Conservation (phyloP, 2,329 filamentous ascomycete species). For the Xylaria sp. region DNA sequence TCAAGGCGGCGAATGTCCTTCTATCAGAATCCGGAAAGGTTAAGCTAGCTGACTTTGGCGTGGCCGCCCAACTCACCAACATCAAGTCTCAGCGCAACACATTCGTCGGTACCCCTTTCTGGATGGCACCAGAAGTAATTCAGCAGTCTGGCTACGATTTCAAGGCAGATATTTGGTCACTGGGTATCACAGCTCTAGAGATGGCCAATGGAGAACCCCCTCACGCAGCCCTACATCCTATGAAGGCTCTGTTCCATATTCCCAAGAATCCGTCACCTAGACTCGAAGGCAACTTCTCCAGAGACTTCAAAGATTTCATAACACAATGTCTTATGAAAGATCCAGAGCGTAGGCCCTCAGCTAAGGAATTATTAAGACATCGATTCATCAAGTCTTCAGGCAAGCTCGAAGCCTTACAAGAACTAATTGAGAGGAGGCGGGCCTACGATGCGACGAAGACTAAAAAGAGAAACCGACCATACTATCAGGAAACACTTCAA, state of each 20-base stretch:
- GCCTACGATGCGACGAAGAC: slow-evolving; percentile 81
- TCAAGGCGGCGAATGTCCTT: slow-evolving; percentile 96
- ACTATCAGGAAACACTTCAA: slow-evolving; percentile 92
- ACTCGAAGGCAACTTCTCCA: slow-evolving; percentile 86
- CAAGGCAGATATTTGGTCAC: slow-evolving; percentile 93
- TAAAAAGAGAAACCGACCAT: slow-evolving; percentile 77
- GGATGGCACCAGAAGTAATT: slow-evolving; percentile 97
- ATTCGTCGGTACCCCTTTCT: slow-evolving; percentile 96
- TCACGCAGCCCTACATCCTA: slow-evolving; percentile 84
- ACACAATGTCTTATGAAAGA: slow-evolving; percentile 92
- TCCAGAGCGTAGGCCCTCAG: slow-evolving; percentile 82
- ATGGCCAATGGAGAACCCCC: slow-evolving; percentile 91
- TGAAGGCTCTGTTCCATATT: slow-evolving; percentile 93
- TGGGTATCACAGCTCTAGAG: slow-evolving; percentile 92
- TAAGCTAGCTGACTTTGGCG: slow-evolving; percentile 96
- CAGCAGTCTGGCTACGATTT: slow-evolving; percentile 85
- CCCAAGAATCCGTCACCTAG: slow-evolving; percentile 87
- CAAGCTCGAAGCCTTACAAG: slow-evolving; percentile 87
- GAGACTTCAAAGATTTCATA: slow-evolving; percentile 94
- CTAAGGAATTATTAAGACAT: slow-evolving; percentile 88
- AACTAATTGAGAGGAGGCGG: slow-evolving; percentile 84
- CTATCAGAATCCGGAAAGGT: slow-evolving; percentile 91
- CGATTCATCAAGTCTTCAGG: slow-evolving; percentile 88
- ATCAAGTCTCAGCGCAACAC: slow-evolving; percentile 98
- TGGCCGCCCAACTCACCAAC: slow-evolving; percentile 94